Conservation (phyloP, 306 rosid species). For the Urtica urens region DNA sequence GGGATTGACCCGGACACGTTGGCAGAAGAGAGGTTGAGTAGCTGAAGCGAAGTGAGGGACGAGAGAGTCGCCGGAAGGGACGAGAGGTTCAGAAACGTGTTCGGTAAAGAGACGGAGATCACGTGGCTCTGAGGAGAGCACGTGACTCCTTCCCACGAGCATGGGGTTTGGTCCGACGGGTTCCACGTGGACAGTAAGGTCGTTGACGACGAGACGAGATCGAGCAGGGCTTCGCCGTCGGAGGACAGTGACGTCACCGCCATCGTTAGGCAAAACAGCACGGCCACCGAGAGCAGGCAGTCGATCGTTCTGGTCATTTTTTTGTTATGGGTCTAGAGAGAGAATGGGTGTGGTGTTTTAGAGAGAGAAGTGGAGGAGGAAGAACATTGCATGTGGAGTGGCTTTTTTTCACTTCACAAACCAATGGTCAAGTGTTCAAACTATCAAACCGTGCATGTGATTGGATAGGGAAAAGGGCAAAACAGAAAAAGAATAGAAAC, state of each 20-base stretch:
- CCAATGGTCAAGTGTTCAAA: slow-evolving; percentile 16
- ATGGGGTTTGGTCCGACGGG: slow-evolving; percentile 67
- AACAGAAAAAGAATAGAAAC: neutral
- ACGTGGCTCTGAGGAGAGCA: slow-evolving; percentile 87
- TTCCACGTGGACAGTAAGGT: slow-evolving; percentile 77
- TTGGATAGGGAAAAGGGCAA: slow-evolving; percentile 20
- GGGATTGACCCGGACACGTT: slow-evolving; percentile 80
- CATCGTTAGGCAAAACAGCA: slow-evolving; percentile 23
- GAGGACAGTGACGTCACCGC: slow-evolving; percentile 50
- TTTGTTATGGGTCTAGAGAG: slow-evolving; percentile 16
- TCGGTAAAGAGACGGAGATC: slow-evolving; percentile 68
- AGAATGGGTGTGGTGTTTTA: slow-evolving; percentile 22
- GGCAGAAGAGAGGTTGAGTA: slow-evolving; percentile 86
- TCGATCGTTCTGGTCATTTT: neutral
- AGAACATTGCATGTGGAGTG: slow-evolving; percentile 61
- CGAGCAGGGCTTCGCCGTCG: slow-evolving; percentile 80
- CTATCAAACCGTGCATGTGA: slow-evolving; percentile 50
- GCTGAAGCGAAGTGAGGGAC: slow-evolving; percentile 69
- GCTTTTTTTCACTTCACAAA: slow-evolving; percentile 63
- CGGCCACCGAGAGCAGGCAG: slow-evolving; percentile 10
- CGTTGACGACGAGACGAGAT: slow-evolving; percentile 36
- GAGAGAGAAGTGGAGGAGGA: slow-evolving; percentile 33
- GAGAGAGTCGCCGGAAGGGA: slow-evolving; percentile 59
- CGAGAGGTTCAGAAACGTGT: slow-evolving; percentile 65
- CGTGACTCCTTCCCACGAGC: slow-evolving; percentile 82